Evolutionary conservation across 495 filamentous ascomycete genomes (phyloP), one percentile per base, ranked within the genome.

Genomic region (Halenospora varia): DNA sequence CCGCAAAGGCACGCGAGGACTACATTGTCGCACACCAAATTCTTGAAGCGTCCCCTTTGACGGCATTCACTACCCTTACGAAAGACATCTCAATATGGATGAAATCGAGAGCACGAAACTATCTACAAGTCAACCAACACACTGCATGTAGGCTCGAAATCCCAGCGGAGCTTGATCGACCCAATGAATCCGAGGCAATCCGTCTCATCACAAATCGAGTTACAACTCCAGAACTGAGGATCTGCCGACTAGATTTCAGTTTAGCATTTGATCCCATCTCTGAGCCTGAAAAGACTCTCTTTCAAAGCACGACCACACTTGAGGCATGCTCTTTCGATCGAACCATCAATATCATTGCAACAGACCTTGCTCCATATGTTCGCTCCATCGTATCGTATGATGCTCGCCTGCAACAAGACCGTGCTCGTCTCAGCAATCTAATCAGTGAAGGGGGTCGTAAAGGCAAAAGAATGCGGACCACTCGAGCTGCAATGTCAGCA

Each of bases 321-420:
- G 18, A 71, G 67, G 40, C 75, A 68, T 90, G 88, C 0, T 78
- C 84, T 0, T 89, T 96, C 57, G 89, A 95, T 55, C 81, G 88
- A 35, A 81, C 83, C 0, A 65, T 84, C 40, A 63, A 71, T 2
- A 72, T 83, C 9, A 79, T 96, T 29, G 74, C 75, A 3, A 77
- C 87, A 45, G 94, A 98, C 57, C 71, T 96, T 6, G 90, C 88
- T 0, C 93, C 92, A 0, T 97, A 88, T 61, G 79, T 96, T 19
- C 86, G 94, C 18, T 74, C 77, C 10, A 96, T 97, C 61, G 84
- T 90, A 24, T 73, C 82, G 0, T 88, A 88, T 64, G 93, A 96
- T 59, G 71, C 83, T 2, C 77, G 75, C 10, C 77, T 92, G 0
- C 83, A 88, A 49, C 76, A 85, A 59, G 81, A 89, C 59, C 78